These are phyloP conservation scores for Exophiala spinifera DNA, from an alignment of 2,329 filamentous ascomycete genomes.

Conservation along the genomic window DNA sequence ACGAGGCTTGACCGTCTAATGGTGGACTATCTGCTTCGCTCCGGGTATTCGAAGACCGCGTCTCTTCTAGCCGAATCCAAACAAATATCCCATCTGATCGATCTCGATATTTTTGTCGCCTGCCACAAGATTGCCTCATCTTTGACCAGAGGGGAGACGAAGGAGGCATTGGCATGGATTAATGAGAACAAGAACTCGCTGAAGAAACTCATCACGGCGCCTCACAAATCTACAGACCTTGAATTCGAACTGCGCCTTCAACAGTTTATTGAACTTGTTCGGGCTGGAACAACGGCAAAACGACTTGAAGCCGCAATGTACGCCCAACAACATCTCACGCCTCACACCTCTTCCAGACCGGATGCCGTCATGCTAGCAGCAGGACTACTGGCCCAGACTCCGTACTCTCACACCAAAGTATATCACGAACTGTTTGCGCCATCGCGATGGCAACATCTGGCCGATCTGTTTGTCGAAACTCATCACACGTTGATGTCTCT, in stretches of 20 bases:
- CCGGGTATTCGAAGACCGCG: constrained; percentile 77
- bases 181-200: constrained; percentile 88
- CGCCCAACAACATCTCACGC: constrained; percentile 75
- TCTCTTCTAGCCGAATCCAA: constrained; percentile 70
- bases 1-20: constrained; percentile 77
- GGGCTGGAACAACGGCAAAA: constrained; percentile 62
- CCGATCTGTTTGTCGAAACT: constrained; percentile 75
- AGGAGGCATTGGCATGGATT: constrained; percentile 85
- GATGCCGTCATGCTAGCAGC: constrained; percentile 69
- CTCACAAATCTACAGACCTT: constrained; percentile 52
- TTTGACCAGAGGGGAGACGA: constrained; percentile 66
- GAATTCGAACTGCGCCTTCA: constrained; percentile 93
- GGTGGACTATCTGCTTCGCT: constrained; percentile 86
- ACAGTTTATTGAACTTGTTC: constrained; percentile 88
- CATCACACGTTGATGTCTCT: constrained; percentile 84
- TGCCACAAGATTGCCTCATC: constrained; percentile 76
- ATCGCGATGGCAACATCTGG: constrained; percentile 71
- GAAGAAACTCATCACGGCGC: constrained; percentile 64
- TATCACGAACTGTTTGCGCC: constrained; percentile 70
- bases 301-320: constrained; percentile 75
- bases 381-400: constrained; percentile 73
- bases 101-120: constrained; percentile 80
- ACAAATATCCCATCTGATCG: constrained; percentile 75
- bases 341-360: constrained; percentile 66
- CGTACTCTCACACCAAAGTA: constrained; percentile 57